Conservation (phyloP, 108 stramenopile genomes). For the Skeletonema costatum region DNA sequence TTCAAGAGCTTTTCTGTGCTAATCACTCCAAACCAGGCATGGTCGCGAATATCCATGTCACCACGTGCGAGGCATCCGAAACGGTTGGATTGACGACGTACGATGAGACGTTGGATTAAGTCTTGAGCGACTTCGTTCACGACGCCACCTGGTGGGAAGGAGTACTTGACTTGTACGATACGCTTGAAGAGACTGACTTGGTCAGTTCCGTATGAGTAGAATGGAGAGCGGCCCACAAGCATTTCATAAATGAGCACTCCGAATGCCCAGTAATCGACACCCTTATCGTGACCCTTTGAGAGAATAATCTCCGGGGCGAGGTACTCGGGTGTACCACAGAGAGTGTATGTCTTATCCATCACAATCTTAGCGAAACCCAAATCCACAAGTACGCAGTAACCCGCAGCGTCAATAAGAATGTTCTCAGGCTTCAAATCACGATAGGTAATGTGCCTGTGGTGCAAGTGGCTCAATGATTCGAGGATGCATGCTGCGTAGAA, state of each 20-base stretch:
- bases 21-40: constrained; percentile 94
- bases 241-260: constrained; percentile 99
- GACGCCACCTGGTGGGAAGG: constrained; percentile 85
- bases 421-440: constrained; percentile 93
- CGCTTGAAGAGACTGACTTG: constrained; percentile 96
- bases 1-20: constrained; percentile 83
- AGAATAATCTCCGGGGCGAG: constrained; percentile 99
- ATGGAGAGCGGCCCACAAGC: constrained; percentile 96
- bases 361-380: constrained; percentile 99
- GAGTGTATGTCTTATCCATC: constrained; percentile 95
- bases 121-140: constrained; percentile 89
- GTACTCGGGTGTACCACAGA: constrained; percentile 98
- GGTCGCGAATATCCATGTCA: constrained; percentile 93
- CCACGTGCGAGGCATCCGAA: constrained; percentile 87
- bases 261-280: constrained; percentile 99
- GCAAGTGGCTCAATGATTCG: constrained; percentile 68
- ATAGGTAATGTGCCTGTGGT: constrained; percentile 73
- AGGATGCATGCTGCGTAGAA: constrained; percentile 90
- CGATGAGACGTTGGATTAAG: constrained; percentile 88
- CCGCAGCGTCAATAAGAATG: constrained; percentile 87
- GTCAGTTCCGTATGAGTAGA: constrained; percentile 93
- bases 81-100: constrained; percentile 88
- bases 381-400: constrained; percentile 98
- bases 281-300: constrained; percentile 98
- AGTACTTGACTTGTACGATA: constrained; percentile 94